These are phyloP conservation scores for Metroxylon sagu DNA, from an alignment of 176 grass and related monocot species.

Conservation along the genomic window DNA sequence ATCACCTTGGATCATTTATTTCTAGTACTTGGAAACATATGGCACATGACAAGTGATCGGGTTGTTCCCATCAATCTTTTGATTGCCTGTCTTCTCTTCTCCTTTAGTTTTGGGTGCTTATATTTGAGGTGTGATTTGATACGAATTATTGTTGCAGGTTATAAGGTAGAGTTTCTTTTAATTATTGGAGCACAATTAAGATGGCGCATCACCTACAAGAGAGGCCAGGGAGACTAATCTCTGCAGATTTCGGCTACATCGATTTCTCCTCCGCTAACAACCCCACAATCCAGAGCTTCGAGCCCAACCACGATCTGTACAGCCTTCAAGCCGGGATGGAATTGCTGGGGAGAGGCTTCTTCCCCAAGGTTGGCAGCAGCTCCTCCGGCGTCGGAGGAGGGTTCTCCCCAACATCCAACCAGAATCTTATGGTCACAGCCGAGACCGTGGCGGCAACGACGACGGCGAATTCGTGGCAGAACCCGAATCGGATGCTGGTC, in stretches of 20 bases:
- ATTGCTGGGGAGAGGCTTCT: slow-evolving; percentile 42
- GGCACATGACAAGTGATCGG: too few relatives aligned
- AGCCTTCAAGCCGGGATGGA: slow-evolving; percentile 57
- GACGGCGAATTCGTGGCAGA: slow-evolving; percentile 35
- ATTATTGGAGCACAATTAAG: too few relatives aligned
- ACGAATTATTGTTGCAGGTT: too few relatives aligned
- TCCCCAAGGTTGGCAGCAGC: not conserved
- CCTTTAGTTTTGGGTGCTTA: too few relatives aligned
- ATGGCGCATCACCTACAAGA: too few relatives aligned
- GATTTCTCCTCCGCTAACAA: slow-evolving; percentile 41
- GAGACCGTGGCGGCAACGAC: slow-evolving; percentile 11
- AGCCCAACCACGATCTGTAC: slow-evolving; percentile 47
- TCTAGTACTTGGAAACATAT: too few relatives aligned
- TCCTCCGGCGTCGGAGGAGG: not conserved
- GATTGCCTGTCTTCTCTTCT: too few relatives aligned
- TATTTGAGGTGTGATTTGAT: too few relatives aligned
- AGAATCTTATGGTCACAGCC: slow-evolving; percentile 16
- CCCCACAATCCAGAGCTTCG: slow-evolving; percentile 37
- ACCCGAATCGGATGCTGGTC: slow-evolving; percentile 24
- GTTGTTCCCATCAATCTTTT: too few relatives aligned
- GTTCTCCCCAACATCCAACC: slow-evolving; percentile 27
- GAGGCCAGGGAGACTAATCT: too few relatives aligned
- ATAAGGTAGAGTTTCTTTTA: too few relatives aligned
- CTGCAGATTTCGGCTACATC: slow-evolving; percentile 30
- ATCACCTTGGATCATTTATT: too few relatives aligned